phyloP scores from a whole-genome alignment of 768 basidiomycete genomes.

The Boletus speciosus region DNA sequence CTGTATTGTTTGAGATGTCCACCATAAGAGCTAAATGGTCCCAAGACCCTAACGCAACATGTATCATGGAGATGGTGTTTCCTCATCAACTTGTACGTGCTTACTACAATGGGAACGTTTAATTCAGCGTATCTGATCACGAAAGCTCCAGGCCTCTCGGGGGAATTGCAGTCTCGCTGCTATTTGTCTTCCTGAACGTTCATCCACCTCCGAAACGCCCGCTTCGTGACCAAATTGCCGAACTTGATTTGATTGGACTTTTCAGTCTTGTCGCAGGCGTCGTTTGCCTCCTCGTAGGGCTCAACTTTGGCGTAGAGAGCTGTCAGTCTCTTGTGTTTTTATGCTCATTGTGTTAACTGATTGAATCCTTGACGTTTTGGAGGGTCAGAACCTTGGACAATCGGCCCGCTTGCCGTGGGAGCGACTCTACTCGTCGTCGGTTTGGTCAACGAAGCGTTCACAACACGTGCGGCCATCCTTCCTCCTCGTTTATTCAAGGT shows the following conservation, averaged over 20 bases:
- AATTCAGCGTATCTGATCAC: neutral
- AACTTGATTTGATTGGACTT: constrained; percentile 73
- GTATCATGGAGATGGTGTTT: constrained; percentile 82
- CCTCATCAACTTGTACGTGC: constrained; percentile 62
- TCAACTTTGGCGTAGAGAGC: constrained; percentile 62
- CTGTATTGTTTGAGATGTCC: neutral
- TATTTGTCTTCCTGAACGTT: constrained; percentile 72
- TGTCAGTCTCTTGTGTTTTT: constrained; percentile 41
- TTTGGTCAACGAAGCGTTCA: constrained; percentile 55
- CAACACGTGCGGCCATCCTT: constrained; percentile 63
- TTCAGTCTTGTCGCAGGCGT: constrained; percentile 60
- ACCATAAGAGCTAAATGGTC: neutral
- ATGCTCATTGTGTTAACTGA: neutral
- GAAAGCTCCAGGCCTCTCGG: constrained; percentile 56
- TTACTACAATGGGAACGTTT: neutral
- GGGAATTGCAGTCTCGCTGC: constrained; percentile 52
- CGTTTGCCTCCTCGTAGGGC: constrained; percentile 64
- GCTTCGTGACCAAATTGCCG: constrained; percentile 52
- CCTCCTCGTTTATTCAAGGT: constrained; percentile 74
- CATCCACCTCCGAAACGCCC: constrained; percentile 64
- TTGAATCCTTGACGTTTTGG: neutral
- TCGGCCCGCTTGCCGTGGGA: constrained; percentile 56
- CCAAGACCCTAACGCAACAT: constrained; percentile 64
- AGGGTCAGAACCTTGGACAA: constrained; percentile 59
- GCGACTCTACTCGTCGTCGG: constrained; percentile 46